Evolutionary conservation across 2,329 filamentous ascomycete species (phyloP), one percentile per base, ranked within the genome.

Genomic region (Calonectria multiphialidica): DNA sequence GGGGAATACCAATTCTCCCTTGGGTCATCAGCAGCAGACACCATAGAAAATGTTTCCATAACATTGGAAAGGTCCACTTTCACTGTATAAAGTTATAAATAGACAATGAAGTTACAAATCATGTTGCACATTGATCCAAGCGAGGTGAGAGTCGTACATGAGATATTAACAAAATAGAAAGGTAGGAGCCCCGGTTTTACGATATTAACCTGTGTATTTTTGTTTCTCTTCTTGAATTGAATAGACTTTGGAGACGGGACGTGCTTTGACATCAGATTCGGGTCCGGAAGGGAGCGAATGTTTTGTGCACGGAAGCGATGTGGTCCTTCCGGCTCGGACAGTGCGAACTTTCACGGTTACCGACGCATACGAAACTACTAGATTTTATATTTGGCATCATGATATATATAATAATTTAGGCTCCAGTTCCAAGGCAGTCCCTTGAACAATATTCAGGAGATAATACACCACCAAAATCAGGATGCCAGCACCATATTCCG

Each of bases 1-100:
- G 81, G 79, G 0, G 71, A 78, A 0, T 82, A 83, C 47, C 63
- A 35, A 1, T 77, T 83, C 35, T 80, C 66, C 0, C 50, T 81
- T 0, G 81, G 79, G 1, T 35, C 71, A 16, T 83, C 81, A 0
- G 77, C 80, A 0, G 74, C 75, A 0, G 76, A 83, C 5, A 68
- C 71, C 16, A 28, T 71, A 10, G 65, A 50, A 3, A 47, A 67
- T 4, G 7, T 10, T 0, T 13, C 44, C 0, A 35, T 74, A 1
- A 37, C 25, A 3, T 28, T 66, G 0, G 65, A 66, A 3, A 63
- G 50, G 28, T 6, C 25, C 2, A 7, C 18, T 2, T 75, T 76
- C 12, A 16, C 47, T n/a, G 33, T 45, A 33, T 55, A 33, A 42
- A n/a, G 35, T 9, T 13, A 28, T 18, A 33, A 25, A 33, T 55